A percentile compares a stretch with the other conserved stretches of the same genome.
Conservation (phyloP, 2,329 filamentous ascomycete genomes). For the Periconia sp. region DNA sequence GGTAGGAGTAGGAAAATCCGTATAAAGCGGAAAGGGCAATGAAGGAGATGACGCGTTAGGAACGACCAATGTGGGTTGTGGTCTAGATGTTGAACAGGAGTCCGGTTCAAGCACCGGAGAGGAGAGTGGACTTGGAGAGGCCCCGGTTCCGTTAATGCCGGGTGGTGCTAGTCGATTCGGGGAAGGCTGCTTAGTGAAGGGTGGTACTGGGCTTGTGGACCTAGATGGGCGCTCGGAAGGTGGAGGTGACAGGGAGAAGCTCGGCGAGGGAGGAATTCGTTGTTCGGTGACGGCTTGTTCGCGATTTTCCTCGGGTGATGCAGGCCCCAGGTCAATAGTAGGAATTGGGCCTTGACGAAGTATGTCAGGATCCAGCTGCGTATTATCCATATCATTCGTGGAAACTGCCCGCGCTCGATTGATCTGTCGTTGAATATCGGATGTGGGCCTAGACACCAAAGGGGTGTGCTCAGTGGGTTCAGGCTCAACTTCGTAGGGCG, state of each 20-base stretch:
- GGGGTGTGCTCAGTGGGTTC: slow-evolving; percentile 25
- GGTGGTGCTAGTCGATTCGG: slow-evolving; percentile 46
- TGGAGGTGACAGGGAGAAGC: slow-evolving; percentile 48
- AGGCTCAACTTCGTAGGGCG: slow-evolving; percentile 40
- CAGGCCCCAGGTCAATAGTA: slow-evolving; percentile 43
- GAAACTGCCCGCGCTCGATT: slow-evolving; percentile 61
- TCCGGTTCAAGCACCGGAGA: slow-evolving; percentile 34
- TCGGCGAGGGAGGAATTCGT: slow-evolving; percentile 43
- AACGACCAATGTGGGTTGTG: slow-evolving; percentile 50
- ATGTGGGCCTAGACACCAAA: slow-evolving; percentile 27
- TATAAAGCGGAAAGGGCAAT: slow-evolving; percentile 72
- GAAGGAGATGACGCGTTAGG: slow-evolving; percentile 51
- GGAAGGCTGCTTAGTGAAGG: slow-evolving; percentile 25
- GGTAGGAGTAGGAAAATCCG: slow-evolving; percentile 58
- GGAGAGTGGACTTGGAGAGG: slow-evolving; percentile 26
- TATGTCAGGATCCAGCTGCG: slow-evolving; percentile 52
- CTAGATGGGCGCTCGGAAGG: slow-evolving; percentile 36
- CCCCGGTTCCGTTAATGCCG: slow-evolving; percentile 35
- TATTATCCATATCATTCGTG: slow-evolving; percentile 60
- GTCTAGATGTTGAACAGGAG: slow-evolving; percentile 32
- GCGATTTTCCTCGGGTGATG: slow-evolving; percentile 36
- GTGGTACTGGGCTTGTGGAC: slow-evolving; percentile 32
- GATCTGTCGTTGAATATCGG: slow-evolving; percentile 36
- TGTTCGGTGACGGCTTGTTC: slow-evolving; percentile 6
- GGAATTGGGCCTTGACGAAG: slow-evolving; percentile 36